Evolutionary conservation across 2,329 filamentous ascomycete species (phyloP).

Genomic region (Knufia fluminis): DNA sequence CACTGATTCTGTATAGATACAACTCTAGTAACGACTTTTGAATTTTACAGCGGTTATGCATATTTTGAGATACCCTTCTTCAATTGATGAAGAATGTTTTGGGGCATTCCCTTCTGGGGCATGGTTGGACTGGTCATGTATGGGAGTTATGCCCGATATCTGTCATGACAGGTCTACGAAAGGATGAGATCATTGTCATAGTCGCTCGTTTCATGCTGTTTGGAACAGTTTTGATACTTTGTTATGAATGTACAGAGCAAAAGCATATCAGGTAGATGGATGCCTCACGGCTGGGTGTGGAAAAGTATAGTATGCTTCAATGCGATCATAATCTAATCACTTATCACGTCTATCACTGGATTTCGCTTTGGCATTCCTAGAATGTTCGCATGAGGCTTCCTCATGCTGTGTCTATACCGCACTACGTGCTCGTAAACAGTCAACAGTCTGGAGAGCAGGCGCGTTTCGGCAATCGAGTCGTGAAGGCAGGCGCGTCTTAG

Average conservation of each 20-base stretch:
- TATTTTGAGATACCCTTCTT: constrained; percentile 4
- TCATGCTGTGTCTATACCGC: no score
- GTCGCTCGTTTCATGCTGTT: not conserved
- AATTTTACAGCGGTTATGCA: not conserved
- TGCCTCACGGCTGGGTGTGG: not conserved
- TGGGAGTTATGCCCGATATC: not conserved
- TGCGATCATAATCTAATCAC: no score
- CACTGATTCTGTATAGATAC: not conserved
- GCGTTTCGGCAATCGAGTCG: no score
- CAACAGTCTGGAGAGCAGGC: no score
- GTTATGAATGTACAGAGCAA: not conserved
- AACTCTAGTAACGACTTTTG: not conserved
- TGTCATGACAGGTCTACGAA: not conserved
- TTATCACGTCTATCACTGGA: no score
- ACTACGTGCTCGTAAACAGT: no score
- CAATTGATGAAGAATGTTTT: not conserved
- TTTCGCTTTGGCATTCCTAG: no score
- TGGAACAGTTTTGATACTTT: not conserved
- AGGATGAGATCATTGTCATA: not conserved
- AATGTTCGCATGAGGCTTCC: no score
- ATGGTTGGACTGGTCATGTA: not conserved
- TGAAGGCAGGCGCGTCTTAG: no score
- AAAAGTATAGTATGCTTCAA: not conserved
- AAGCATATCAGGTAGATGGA: not conserved
- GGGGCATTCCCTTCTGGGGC: not conserved